phyloP scores from a whole-genome alignment of 2,329 filamentous ascomycete genomes.

The Domatiomyces globalis region DNA sequence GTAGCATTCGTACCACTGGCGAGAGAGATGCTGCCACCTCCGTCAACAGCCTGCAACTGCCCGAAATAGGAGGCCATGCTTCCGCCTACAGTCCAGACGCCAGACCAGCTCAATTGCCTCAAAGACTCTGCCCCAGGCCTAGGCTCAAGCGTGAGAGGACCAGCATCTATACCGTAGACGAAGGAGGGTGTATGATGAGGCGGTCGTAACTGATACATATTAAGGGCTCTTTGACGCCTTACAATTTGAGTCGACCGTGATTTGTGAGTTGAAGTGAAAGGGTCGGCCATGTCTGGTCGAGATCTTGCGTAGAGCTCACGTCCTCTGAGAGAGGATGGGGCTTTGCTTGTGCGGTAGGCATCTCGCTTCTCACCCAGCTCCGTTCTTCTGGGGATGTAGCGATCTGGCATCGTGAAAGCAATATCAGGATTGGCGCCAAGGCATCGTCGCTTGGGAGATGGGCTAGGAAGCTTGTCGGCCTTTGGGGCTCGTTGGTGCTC shows the following conservation, averaged over 20 bases:
- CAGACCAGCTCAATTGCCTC: slow-evolving; percentile 49
- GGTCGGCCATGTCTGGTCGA: slow-evolving; percentile 34
- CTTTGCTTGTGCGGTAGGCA: slow-evolving; percentile 40
- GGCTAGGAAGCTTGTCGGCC: background rate
- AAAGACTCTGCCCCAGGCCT: slow-evolving; percentile 15
- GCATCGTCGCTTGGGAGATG: slow-evolving; percentile 12
- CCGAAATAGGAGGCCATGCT: slow-evolving; percentile 40
- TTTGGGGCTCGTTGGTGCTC: too few species aligned
- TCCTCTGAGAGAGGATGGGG: slow-evolving; percentile 18
- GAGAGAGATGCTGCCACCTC: slow-evolving; percentile 51
- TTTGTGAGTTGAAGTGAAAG: slow-evolving; percentile 35
- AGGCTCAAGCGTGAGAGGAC: slow-evolving; percentile 28
- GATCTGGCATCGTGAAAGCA: slow-evolving; percentile 34
- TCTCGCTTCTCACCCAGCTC: slow-evolving; percentile 7
- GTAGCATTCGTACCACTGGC: slow-evolving; percentile 60
- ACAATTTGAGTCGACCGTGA: slow-evolving; percentile 13
- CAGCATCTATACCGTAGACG: slow-evolving; percentile 36
- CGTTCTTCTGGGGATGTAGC: slow-evolving; percentile 33
- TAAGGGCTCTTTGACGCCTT: slow-evolving; percentile 8
- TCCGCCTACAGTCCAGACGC: slow-evolving; percentile 68
- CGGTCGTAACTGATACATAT: slow-evolving; percentile 7
- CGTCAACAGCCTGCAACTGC: slow-evolving; percentile 34
- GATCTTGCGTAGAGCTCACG: slow-evolving; percentile 35
- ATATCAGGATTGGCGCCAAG: slow-evolving; percentile 6
- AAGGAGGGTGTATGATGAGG: slow-evolving; percentile 17